phyloP scores from a whole-genome alignment of 495 filamentous ascomycete species.

The Pseudomonodictys pantanalensis region DNA sequence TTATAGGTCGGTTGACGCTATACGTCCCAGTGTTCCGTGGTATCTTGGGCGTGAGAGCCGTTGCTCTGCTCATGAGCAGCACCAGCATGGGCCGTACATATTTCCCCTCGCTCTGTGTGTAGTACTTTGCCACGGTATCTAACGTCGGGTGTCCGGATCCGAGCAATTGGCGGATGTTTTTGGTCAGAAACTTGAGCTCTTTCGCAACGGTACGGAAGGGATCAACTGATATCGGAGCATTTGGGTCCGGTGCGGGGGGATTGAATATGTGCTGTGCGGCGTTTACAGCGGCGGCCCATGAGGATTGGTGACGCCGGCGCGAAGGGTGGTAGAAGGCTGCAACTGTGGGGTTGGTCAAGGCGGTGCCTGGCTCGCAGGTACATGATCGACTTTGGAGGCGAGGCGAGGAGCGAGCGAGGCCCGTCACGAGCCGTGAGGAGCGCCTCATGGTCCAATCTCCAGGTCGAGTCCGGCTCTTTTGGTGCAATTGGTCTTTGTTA shows the following conservation, averaged over 20 bases:
- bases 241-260: conserved; percentile 46
- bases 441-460: conserved; percentile 27
- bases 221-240: conserved; percentile 43
- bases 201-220: conserved; percentile 70
- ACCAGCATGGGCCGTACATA: conserved; percentile 93
- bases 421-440: conserved; percentile 24
- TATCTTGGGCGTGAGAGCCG: conserved; percentile 70
- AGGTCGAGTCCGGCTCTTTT: not conserved
- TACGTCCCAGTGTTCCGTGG: conserved; percentile 38
- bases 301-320: conserved; percentile 47
- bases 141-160: conserved; percentile 90
- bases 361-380: not conserved
- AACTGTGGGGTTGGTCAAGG: not conserved
- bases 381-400: conserved; percentile 7
- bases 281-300: conserved; percentile 67
- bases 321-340: conserved; percentile 35
- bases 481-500: conserved; percentile 21
- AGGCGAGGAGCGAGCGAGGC: conserved; percentile 3
- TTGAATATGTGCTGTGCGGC: conserved; percentile 75
- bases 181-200: conserved; percentile 90
- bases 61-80: conserved; percentile 92
- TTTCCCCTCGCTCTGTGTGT: conserved; percentile 94
- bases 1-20: conserved; percentile 72
- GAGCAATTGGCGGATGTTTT: conserved; percentile 81
- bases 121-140: conserved; percentile 96